Conservation (phyloP, 1,284 basidiomycete genomes). For the Thecaphora thlaspeos region DNA sequence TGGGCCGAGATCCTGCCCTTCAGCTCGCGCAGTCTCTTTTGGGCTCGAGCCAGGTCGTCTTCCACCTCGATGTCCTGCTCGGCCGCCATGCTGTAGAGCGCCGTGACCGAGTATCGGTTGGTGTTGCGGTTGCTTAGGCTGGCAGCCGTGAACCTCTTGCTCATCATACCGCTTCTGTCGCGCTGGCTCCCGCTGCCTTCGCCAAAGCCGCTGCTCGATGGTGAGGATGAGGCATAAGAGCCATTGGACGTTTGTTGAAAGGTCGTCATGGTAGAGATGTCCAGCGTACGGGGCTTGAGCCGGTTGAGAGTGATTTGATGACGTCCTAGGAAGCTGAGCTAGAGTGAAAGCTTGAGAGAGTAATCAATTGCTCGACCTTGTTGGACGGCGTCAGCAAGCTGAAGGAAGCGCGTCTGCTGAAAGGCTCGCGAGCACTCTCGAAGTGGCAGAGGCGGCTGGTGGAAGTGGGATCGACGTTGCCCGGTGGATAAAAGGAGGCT, state of each 20-base stretch:
- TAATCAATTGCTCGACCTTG: too few relatives aligned
- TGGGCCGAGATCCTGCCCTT: slow-evolving; percentile 97
- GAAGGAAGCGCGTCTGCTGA: too few relatives aligned
- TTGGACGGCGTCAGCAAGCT: too few relatives aligned
- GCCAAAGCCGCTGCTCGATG: slow-evolving; percentile 7
- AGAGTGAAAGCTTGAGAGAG: too few relatives aligned
- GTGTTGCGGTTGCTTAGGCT: slow-evolving; percentile 67
- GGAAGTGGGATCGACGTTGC: too few relatives aligned
- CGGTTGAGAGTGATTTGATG: too few relatives aligned
- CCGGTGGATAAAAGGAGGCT: too few relatives aligned
- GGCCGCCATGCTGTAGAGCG: slow-evolving; percentile 93
- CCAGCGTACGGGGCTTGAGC: too few relatives aligned
- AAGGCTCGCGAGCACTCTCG: too few relatives aligned
- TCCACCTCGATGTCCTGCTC: slow-evolving; percentile 98
- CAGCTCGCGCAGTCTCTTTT: slow-evolving; percentile 90
- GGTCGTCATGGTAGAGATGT: slow-evolving; percentile 25
- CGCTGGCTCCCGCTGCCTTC: slow-evolving; percentile 26
- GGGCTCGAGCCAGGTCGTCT: slow-evolving; percentile 91
- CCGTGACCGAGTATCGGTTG: slow-evolving; percentile 93
- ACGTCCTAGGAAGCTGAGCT: too few relatives aligned
- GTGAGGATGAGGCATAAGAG: slow-evolving; percentile 2
- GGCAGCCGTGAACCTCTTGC: slow-evolving; percentile 36
- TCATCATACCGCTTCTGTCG: slow-evolving; percentile 27
- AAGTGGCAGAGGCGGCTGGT: too few relatives aligned
- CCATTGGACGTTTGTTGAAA: slow-evolving; percentile 21